Evolutionary conservation across 1,284 basidiomycete genomes (phyloP).

Genomic region (Lentinus polychrous): DNA sequence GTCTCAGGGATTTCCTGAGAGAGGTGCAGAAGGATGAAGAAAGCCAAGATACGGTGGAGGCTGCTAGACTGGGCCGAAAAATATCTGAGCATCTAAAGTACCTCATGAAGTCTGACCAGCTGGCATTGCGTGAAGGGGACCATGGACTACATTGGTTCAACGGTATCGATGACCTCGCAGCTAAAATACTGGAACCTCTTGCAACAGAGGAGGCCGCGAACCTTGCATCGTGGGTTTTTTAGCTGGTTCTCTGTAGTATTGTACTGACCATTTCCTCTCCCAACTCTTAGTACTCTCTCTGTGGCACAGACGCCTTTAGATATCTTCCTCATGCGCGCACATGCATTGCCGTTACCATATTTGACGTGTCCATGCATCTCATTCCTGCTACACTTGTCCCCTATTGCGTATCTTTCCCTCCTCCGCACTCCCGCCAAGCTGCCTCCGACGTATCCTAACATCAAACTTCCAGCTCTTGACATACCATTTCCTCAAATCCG

Average conservation of each 20-base stretch:
- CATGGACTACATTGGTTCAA: conserved; percentile 70
- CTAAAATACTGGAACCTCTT: conserved; percentile 37
- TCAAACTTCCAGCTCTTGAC: conserved; percentile 38
- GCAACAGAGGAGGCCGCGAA: conserved; percentile 46
- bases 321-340: conserved; percentile 55
- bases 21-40: conserved; percentile 56
- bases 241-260: background rate
- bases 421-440: conserved; percentile 31
- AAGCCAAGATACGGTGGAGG: conserved; percentile 41
- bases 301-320: conserved; percentile 47
- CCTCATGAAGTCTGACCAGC: conserved; percentile 61
- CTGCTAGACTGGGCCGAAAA: conserved; percentile 37
- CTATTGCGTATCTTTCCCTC: conserved; percentile 57
- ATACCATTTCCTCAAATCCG: conserved; percentile 45
- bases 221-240: conserved; percentile 42
- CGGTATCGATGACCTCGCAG: conserved; percentile 48
- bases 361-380: conserved; percentile 59
- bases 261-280: background rate
- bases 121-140: conserved; percentile 53
- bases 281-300: conserved; percentile 32
- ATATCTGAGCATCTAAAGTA: conserved; percentile 57
- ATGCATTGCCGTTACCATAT: conserved; percentile 63
- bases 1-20: conserved; percentile 46
- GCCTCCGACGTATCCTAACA: conserved; percentile 12
- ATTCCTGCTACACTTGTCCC: conserved; percentile 64